Evolutionary conservation across 2,329 filamentous ascomycete species (phyloP).

Genomic region (Sphaceloma murrayae): DNA sequence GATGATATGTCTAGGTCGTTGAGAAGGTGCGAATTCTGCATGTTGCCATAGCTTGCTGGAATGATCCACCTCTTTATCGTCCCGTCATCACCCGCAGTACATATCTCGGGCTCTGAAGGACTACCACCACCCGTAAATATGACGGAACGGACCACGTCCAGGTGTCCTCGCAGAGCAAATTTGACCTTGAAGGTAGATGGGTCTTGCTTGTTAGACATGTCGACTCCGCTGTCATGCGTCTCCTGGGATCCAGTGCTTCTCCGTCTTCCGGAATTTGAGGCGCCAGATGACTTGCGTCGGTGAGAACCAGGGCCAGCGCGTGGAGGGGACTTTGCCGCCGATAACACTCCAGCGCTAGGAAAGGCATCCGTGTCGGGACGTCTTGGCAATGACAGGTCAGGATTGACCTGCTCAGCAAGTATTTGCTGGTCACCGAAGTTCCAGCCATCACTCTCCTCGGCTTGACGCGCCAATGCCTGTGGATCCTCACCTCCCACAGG

Average conservation of each 20-base stretch:
- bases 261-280: slow-evolving; percentile 51
- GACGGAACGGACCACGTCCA: slow-evolving; percentile 86
- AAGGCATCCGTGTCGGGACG: slow-evolving; percentile 83
- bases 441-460: slow-evolving; percentile 65
- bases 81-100: slow-evolving; percentile 89
- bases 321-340: slow-evolving; percentile 68
- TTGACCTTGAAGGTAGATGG: slow-evolving; percentile 78
- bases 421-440: slow-evolving; percentile 75
- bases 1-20: slow-evolving; percentile 85
- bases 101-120: slow-evolving; percentile 91
- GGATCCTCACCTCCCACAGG: slow-evolving; percentile 40
- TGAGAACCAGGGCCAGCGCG: slow-evolving; percentile 56
- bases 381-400: slow-evolving; percentile 46
- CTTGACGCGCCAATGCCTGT: slow-evolving; percentile 27
- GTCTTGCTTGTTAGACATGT: slow-evolving; percentile 48
- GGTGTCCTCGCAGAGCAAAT: slow-evolving; percentile 82
- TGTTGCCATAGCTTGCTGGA: slow-evolving; percentile 63
- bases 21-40: slow-evolving; percentile 42
- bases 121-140: slow-evolving; percentile 96
- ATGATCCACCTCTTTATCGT: slow-evolving; percentile 96
- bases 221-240: slow-evolving; percentile 37
- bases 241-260: slow-evolving; percentile 57
- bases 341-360: slow-evolving; percentile 64
- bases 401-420: slow-evolving; percentile 47
- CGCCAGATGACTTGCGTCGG: slow-evolving; percentile 66